These are phyloP conservation scores for Tulasnella sp. DNA, from an alignment of 768 basidiomycete genomes.

Conservation along the genomic window DNA sequence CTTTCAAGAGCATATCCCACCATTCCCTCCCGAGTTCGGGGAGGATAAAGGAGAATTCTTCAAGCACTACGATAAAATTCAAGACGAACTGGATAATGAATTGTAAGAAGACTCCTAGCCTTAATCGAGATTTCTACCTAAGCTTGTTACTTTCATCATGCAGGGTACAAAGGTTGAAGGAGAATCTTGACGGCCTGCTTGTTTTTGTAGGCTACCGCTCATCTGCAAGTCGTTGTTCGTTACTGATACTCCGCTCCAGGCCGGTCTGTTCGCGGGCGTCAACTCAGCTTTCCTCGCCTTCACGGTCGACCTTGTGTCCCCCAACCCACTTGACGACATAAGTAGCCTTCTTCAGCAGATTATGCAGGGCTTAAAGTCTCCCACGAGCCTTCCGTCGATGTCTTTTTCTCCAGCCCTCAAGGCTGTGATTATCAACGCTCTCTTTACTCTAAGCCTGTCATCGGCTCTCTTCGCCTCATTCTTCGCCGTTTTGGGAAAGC, in stretches of 20 bases:
- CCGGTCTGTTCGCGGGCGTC: constrained; percentile 5
- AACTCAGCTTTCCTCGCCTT: background rate
- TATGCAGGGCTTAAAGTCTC: background rate
- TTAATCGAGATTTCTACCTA: background rate
- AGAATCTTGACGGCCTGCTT: background rate
- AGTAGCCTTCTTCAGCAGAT: background rate
- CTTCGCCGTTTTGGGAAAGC: background rate
- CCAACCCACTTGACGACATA: constrained; percentile 6
- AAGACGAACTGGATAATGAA: background rate
- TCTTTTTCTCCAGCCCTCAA: background rate
- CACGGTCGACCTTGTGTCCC: background rate
- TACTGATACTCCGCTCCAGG: background rate
- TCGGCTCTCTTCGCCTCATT: background rate
- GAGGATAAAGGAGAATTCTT: background rate
- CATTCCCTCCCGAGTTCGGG: background rate
- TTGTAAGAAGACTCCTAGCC: background rate
- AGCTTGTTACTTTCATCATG: background rate
- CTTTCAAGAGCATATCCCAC: background rate
- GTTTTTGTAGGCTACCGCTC: constrained; percentile 7
- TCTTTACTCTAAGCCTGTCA: background rate
- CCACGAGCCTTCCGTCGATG: background rate
- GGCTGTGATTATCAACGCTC: background rate
- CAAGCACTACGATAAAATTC: background rate
- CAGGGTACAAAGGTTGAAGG: background rate
- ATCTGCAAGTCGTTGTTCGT: background rate